A percentile compares a stretch with the other conserved stretches of the same genome.
These are phyloP conservation scores for Cinnamomum chago DNA, from an alignment of 164 flowering plant genomes.

Conservation along the genomic window DNA sequence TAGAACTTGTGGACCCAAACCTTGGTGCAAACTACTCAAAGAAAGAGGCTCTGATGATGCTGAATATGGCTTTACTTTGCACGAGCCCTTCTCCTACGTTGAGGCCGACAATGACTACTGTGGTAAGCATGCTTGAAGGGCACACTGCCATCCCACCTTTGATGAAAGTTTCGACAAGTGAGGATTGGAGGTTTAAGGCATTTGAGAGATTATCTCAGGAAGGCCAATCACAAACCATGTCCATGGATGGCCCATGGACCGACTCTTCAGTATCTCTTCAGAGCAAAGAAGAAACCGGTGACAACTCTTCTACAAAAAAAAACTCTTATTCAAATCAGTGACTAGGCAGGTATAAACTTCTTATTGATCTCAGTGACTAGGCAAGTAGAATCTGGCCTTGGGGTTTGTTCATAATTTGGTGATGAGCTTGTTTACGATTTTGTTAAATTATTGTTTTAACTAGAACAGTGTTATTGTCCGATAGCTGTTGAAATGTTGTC, in stretches of 20 bases:
- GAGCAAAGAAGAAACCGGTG: conserved; percentile 17
- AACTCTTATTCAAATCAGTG: neutral
- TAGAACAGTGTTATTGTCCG: neutral
- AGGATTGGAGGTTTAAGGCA: conserved; percentile 38
- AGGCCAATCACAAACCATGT: conserved; percentile 22
- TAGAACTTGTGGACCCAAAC: conserved; percentile 18
- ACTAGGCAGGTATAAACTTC: neutral
- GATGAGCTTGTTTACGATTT: neutral
- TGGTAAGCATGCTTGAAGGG: conserved; percentile 29
- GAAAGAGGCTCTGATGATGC: conserved; percentile 19
- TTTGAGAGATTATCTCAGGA: conserved; percentile 28
- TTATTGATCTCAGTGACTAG: neutral
- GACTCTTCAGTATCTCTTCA: conserved; percentile 32
- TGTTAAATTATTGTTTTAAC: neutral
- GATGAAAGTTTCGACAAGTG: conserved; percentile 3
- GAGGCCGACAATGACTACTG: conserved; percentile 24
- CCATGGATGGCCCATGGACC: conserved; percentile 40
- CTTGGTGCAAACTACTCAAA: conserved; percentile 14
- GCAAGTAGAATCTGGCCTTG: neutral
- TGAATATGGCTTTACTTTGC: conserved; percentile 23
- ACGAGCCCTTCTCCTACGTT: conserved; percentile 25
- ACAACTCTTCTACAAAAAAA: neutral
- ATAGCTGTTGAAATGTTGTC: neutral
- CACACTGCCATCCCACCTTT: conserved; percentile 11
- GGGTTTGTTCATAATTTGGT: neutral